Conservation (phyloP, 192 early-diverging fungal genomes). For the Pilobolus umbonatus region DNA sequence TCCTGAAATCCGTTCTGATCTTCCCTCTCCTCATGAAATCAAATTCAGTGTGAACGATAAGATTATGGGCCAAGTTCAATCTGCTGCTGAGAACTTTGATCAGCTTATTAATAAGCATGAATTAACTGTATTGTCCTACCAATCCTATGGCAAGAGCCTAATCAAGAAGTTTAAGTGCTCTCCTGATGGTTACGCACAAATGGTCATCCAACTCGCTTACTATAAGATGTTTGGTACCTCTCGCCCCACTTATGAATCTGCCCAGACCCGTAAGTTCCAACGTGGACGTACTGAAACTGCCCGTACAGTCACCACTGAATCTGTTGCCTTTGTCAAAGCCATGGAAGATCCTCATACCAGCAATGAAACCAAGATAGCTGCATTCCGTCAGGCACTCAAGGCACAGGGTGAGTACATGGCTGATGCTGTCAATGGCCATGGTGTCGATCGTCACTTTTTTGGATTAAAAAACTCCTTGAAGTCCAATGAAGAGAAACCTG, state of each 20-base stretch:
- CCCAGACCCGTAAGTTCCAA: constrained; percentile 84
- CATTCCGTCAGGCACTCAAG: constrained; percentile 72
- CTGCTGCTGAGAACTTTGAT: constrained; percentile 76
- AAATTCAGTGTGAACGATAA: constrained; percentile 62
- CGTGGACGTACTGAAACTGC: constrained; percentile 92
- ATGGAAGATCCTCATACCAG: constrained; percentile 65
- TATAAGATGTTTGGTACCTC: constrained; percentile 77
- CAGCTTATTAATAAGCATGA: constrained; percentile 73
- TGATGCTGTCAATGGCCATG: constrained; percentile 72
- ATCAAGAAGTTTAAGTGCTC: constrained; percentile 83
- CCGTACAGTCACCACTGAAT: constrained; percentile 73
- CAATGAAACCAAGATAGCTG: constrained; percentile 52
- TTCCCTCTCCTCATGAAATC: constrained; percentile 64
- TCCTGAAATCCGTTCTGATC: constrained; percentile 39
- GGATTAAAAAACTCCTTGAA: constrained; percentile 69
- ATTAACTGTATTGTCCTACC: constrained; percentile 72
- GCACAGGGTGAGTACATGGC: constrained; percentile 76
- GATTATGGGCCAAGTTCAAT: constrained; percentile 54
- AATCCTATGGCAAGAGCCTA: constrained; percentile 87
- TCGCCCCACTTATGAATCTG: constrained; percentile 87
- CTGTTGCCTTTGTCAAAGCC: constrained; percentile 73
- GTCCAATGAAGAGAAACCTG: constrained; percentile 71
- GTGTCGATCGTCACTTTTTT: constrained; percentile 89
- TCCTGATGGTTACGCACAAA: constrained; percentile 76
- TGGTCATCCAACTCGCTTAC: constrained; percentile 96